Evolutionary conservation across 345 rosid genomes (phyloP), one percentile per base, ranked within the genome.

Genomic region (Gossypium raimondii): DNA sequence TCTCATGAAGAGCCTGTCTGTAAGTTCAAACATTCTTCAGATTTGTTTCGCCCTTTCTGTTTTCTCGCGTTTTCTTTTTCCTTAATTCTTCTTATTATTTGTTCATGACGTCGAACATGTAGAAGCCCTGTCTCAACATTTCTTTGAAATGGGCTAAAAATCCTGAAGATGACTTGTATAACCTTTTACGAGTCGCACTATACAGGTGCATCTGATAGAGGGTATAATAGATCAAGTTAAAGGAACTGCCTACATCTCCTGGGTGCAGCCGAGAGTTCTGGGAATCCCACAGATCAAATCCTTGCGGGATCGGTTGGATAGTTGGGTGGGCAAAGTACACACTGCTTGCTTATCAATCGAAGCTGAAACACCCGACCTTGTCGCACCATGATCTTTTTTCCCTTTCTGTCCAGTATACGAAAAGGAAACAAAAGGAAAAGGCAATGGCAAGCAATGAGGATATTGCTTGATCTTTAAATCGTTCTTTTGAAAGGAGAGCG

Each of bases 201-300:
- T 79, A 66, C 90, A 93, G 98, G 99, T 93, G 83, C 99, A 88
- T 85, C 92, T 95, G 70, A 90, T 95, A 1, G 97, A 95, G 84
- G 99, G 99, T 6, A 88, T 95, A 58, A 85, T 95, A 20, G 98
- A 96, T 84, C 97, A 96, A 90, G 99, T 96, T 48, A 89, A 92
- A 74, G 97, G 98, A 74, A 90, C 90, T 2, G 93, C 92, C 10
- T 82, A 96, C 0, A 87, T 96, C 16, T 93, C 99, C 6, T 92
- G 98, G 99, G 98, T 94, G 61, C 99, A 96, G 79, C 99, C 99
- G 2, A 87, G 99, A 83, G 99, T 96, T 77, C 75, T 96, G 85
- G 99, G 97, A 73, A 96, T 89, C 60, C 84, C 91, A 20, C 99
- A 93, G 85, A 86, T 96, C 86, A 88, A 82, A 81, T 88, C 97